phyloP scores from a whole-genome alignment of 2,329 filamentous ascomycete species.

The Didymella exigua region DNA sequence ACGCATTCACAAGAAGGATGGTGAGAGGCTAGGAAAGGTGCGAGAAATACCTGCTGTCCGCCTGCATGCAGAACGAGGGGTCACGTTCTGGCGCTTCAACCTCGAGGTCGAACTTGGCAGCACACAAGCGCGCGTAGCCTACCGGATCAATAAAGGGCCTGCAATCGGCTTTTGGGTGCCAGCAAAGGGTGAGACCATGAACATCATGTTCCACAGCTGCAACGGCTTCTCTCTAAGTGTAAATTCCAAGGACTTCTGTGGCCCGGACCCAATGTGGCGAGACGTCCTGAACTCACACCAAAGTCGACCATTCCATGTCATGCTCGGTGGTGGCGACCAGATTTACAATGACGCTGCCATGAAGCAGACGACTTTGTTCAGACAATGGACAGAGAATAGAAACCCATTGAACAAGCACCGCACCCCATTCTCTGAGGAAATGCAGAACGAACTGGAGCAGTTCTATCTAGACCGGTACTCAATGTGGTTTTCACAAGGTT shows the following conservation, averaged over 20 bases:
- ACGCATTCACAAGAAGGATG: conserved; percentile 65
- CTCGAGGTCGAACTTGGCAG: conserved; percentile 85
- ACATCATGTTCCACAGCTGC: conserved; percentile 98
- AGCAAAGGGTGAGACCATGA: conserved; percentile 83
- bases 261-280: conserved; percentile 95
- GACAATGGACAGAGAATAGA: conserved; percentile 81
- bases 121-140: conserved; percentile 84
- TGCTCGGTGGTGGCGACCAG: conserved; percentile 96
- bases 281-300: conserved; percentile 95
- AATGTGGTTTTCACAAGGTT: conserved; percentile 94
- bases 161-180: conserved; percentile 95
- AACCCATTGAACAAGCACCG: conserved; percentile 80
- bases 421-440: conserved; percentile 75
- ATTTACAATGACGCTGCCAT: conserved; percentile 92
- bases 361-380: conserved; percentile 75
- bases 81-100: conserved; percentile 97
- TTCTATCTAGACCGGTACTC: conserved; percentile 90
- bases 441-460: conserved; percentile 85
- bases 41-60: conserved; percentile 82
- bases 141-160: conserved; percentile 92
- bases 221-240: conserved; percentile 90
- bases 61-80: conserved; percentile 81
- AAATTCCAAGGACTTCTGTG: conserved; percentile 79
- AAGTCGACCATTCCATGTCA: conserved; percentile 91
- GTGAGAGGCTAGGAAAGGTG: conserved; percentile 80